These are phyloP conservation scores for Eucalyptus sp. DNA, from an alignment of 345 rosid species.

Conservation along the genomic window DNA sequence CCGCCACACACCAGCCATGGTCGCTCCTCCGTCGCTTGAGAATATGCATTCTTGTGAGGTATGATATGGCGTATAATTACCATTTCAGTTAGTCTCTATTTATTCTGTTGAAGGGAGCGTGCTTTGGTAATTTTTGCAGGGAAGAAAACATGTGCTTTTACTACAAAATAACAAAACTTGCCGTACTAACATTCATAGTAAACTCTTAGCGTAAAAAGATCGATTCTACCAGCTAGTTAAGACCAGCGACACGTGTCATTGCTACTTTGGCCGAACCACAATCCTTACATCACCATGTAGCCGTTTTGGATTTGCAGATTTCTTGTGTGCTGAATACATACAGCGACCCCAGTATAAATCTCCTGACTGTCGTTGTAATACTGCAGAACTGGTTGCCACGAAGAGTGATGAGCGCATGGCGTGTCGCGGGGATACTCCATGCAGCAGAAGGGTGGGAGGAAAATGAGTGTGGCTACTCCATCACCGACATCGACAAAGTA, in stretches of 20 bases:
- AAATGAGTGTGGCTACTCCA: conserved; percentile 38
- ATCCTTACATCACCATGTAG: background rate
- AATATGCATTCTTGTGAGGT: conserved; percentile 81
- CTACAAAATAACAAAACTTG: background rate
- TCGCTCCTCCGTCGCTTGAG: conserved; percentile 29
- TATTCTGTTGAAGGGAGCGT: background rate
- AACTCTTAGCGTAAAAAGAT: background rate
- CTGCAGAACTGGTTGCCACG: conserved; percentile 63
- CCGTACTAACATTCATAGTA: background rate
- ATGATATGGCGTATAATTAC: background rate
- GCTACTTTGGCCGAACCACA: background rate
- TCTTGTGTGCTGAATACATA: accelerated
- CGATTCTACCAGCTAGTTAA: background rate
- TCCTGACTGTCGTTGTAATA: background rate
- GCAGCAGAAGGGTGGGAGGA: conserved; percentile 51
- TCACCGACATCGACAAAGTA: conserved; percentile 16
- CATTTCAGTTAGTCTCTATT: background rate
- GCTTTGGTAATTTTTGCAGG: background rate
- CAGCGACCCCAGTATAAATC: background rate
- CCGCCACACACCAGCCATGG: conserved; percentile 49
- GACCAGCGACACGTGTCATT: background rate
- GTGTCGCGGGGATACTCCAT: conserved; percentile 49
- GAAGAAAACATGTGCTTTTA: background rate
- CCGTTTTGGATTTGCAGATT: background rate
- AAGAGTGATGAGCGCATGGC: conserved; percentile 77